phyloP scores from a whole-genome alignment of 1,284 basidiomycete genomes.

The Vanrija humicola region DNA sequence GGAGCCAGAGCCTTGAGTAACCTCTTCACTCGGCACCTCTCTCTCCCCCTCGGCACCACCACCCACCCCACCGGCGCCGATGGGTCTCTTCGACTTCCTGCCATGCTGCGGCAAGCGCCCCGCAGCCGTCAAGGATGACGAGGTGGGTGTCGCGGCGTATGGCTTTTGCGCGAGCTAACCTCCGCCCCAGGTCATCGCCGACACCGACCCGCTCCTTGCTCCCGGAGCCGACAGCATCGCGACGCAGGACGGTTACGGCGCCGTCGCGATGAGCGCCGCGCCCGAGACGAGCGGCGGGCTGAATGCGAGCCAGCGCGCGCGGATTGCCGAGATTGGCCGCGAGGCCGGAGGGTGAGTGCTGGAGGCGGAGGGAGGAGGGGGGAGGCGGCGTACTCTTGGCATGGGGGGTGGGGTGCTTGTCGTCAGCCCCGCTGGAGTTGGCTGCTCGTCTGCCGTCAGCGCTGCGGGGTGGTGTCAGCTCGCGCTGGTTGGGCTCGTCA shows the following conservation, averaged over 20 bases:
- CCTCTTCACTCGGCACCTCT: too few species aligned
- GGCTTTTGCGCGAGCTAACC: not conserved
- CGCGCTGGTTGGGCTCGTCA: too few species aligned
- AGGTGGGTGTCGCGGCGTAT: not conserved
- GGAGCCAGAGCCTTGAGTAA: too few species aligned
- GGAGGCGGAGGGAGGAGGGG: not conserved
- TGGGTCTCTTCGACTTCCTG: conserved; percentile 16
- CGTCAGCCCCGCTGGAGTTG: too few species aligned
- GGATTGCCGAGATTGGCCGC: conserved; percentile 17
- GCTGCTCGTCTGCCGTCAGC: too few species aligned
- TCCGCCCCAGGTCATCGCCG: not conserved
- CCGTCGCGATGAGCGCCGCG: conserved; percentile 7
- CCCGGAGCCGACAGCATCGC: conserved; percentile 10
- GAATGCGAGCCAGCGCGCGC: conserved; percentile 7
- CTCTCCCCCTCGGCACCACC: too few species aligned
- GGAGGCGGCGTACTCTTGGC: too few species aligned
- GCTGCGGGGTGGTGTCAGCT: too few species aligned
- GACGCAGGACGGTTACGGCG: conserved; percentile 14
- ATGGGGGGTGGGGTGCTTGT: too few species aligned
- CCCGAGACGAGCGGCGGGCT: conserved; percentile 4
- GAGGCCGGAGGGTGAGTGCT: conserved; percentile 17
- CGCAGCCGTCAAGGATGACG: conserved; percentile 3
- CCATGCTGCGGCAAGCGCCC: conserved; percentile 9
- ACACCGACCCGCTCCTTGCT: conserved; percentile 13
- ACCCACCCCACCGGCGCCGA: not conserved